These are phyloP conservation scores for Botrytis sinoallii DNA, from an alignment of 2,329 filamentous ascomycete species.

Conservation along the genomic window DNA sequence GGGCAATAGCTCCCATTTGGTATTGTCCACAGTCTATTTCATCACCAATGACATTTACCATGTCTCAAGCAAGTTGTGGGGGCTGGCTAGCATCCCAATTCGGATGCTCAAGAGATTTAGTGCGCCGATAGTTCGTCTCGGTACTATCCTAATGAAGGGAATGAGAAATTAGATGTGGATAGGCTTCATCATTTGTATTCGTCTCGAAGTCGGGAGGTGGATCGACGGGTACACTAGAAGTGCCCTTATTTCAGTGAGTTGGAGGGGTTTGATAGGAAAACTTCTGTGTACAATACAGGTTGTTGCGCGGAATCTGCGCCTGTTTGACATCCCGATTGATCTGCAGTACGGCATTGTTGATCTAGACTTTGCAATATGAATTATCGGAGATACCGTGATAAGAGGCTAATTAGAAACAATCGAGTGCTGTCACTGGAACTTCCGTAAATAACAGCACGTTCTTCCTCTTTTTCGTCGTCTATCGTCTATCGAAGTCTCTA, in stretches of 20 bases:
- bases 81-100: not conserved
- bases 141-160: not conserved
- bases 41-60: not conserved
- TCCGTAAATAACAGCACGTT: slow-evolving; percentile 1
- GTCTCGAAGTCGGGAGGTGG: not conserved
- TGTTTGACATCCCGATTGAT: not conserved
- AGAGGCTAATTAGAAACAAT: not conserved
- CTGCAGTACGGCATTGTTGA: not conserved
- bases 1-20: not conserved
- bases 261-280: not conserved
- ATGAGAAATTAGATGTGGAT: slow-evolving; percentile 4
- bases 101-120: not conserved
- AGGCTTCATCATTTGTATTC: not conserved
- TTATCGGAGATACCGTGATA: slow-evolving; percentile 2
- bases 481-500: not conserved
- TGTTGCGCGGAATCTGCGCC: not conserved
- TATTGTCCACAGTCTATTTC: not conserved
- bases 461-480: not conserved
- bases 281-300: not conserved
- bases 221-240: not conserved
- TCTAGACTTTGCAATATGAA: not conserved
- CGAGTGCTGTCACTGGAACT: not conserved
- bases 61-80: not conserved
- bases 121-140: not conserved
- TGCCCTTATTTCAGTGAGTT: not conserved